A percentile compares a stretch with the other conserved stretches of the same genome.
These are phyloP conservation scores for Macrolepiota fuliginosa DNA, from an alignment of 768 basidiomycete species.

Conservation along the genomic window DNA sequence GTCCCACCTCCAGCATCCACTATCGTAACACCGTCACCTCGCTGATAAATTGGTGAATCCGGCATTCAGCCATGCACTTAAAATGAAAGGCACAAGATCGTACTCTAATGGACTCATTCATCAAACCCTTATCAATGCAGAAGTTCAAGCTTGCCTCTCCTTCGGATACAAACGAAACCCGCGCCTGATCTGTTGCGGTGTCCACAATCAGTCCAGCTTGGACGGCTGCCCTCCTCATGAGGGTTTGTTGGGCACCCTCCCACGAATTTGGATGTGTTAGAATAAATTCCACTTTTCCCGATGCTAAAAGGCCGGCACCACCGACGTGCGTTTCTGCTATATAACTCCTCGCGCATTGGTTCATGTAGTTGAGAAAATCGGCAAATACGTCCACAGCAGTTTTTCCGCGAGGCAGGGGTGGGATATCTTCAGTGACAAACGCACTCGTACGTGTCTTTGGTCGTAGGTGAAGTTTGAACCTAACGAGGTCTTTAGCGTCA, in stretches of 20 bases:
- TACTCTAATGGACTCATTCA: slow-evolving; percentile 31
- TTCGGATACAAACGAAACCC: slow-evolving; percentile 53
- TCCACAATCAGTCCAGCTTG: slow-evolving; percentile 46
- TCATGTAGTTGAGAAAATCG: slow-evolving; percentile 51
- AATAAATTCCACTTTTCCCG: slow-evolving; percentile 41
- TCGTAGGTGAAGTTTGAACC: slow-evolving; percentile 31
- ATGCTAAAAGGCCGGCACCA: slow-evolving; percentile 41
- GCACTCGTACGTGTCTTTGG: slow-evolving; percentile 18
- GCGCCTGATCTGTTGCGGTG: slow-evolving; percentile 30
- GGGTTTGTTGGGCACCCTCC: slow-evolving; percentile 53
- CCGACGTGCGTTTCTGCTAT: slow-evolving; percentile 44
- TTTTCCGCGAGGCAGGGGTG: slow-evolving; percentile 40
- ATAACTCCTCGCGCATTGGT: slow-evolving; percentile 38
- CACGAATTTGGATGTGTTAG: slow-evolving; percentile 62
- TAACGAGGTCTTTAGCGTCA: not conserved
- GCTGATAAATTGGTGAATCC: slow-evolving; percentile 22
- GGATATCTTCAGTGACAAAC: slow-evolving; percentile 19
- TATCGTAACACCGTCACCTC: slow-evolving; percentile 42
- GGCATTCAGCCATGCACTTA: not conserved
- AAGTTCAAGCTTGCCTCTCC: slow-evolving; percentile 59
- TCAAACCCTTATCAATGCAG: slow-evolving; percentile 45
- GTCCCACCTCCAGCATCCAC: slow-evolving; percentile 62
- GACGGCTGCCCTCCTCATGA: slow-evolving; percentile 50
- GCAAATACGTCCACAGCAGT: slow-evolving; percentile 37
- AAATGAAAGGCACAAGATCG: not conserved